These are phyloP conservation scores for Ophiostoma pallidulum DNA, from an alignment of 2,329 filamentous ascomycete species.

Conservation along the genomic window DNA sequence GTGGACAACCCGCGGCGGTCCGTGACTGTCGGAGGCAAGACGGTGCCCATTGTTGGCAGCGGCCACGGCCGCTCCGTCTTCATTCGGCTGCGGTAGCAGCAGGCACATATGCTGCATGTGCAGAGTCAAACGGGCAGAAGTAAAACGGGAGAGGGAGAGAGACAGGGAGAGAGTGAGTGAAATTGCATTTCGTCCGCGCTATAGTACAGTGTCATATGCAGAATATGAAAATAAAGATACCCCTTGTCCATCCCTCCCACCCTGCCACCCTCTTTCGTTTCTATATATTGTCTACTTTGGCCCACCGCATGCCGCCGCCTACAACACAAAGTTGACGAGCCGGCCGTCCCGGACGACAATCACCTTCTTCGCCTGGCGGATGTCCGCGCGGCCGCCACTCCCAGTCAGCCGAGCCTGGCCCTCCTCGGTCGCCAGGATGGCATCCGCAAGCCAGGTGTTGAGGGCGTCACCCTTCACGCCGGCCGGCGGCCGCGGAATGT, in stretches of 20 bases:
- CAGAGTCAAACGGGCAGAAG: too few relatives aligned
- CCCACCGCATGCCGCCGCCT: conserved; percentile 10
- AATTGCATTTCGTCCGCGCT: background rate
- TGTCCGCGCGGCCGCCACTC: conserved; percentile 32
- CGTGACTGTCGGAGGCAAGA: conserved; percentile 18
- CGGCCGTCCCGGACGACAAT: conserved; percentile 59
- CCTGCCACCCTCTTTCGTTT: too few relatives aligned
- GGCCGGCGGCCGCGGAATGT: conserved; percentile 45
- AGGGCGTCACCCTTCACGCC: conserved; percentile 37
- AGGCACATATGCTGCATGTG: too few relatives aligned
- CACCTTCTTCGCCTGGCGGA: conserved; percentile 49
- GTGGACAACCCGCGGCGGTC: conserved; percentile 16
- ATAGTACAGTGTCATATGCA: too few relatives aligned
- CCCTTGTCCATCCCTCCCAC: too few relatives aligned
- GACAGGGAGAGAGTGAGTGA: background rate
- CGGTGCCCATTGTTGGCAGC: conserved; percentile 34
- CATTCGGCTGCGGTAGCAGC: conserved; percentile 16
- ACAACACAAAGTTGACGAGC: conserved; percentile 65
- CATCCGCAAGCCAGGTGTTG: conserved; percentile 50
- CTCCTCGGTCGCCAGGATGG: conserved; percentile 52
- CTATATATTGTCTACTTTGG: too few relatives aligned
- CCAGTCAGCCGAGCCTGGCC: conserved; percentile 48
- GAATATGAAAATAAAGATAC: too few relatives aligned
- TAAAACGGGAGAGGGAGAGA: background rate
- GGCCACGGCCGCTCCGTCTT: conserved; percentile 41